These are phyloP conservation scores for Cylindrodendrum hubeiense DNA, from an alignment of 2,329 filamentous ascomycete species.

Conservation along the genomic window DNA sequence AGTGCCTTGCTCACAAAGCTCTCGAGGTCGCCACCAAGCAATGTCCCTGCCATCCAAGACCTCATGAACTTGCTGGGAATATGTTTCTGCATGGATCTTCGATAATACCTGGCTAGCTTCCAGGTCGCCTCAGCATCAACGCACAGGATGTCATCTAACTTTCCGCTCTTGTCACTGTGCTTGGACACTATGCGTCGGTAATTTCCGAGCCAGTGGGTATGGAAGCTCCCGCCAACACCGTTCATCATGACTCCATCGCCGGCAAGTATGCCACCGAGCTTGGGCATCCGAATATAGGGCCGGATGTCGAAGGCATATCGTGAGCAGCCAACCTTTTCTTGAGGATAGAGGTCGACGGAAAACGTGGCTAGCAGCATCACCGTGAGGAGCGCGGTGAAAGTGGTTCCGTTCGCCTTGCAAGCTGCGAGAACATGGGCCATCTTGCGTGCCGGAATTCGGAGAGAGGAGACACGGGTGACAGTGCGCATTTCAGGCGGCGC, in stretches of 20 bases:
- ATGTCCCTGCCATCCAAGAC: conserved; percentile 17
- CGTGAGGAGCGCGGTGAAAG: conserved; percentile 37
- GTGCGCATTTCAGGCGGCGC: conserved; percentile 26
- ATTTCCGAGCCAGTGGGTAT: conserved; percentile 23
- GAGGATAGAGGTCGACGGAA: conserved; percentile 35
- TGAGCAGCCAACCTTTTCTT: conserved; percentile 31
- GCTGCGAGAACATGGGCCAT: conserved; percentile 25
- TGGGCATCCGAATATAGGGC: conserved; percentile 7
- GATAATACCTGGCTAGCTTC: conserved; percentile 19
- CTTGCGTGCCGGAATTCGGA: conserved; percentile 24
- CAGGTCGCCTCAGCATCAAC: conserved; percentile 18
- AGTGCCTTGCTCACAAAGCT: conserved; percentile 16
- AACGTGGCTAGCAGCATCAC: conserved; percentile 34
- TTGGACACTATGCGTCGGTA: conserved; percentile 17
- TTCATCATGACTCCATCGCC: conserved; percentile 26
- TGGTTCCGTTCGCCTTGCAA: conserved; percentile 33
- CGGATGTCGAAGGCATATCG: conserved; percentile 23
- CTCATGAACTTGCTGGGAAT: conserved; percentile 18
- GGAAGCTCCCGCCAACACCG: conserved; percentile 11
- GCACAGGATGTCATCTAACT: not conserved
- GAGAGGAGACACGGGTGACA: conserved; percentile 13
- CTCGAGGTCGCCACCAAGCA: conserved; percentile 21
- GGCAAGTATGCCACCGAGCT: conserved; percentile 2
- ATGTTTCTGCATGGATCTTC: conserved; percentile 6
- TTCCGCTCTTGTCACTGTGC: not conserved